Base-by-base conservation (phyloP, 192 early-diverging fungal species). In the Phlyctochytrium arcticum region DNA sequence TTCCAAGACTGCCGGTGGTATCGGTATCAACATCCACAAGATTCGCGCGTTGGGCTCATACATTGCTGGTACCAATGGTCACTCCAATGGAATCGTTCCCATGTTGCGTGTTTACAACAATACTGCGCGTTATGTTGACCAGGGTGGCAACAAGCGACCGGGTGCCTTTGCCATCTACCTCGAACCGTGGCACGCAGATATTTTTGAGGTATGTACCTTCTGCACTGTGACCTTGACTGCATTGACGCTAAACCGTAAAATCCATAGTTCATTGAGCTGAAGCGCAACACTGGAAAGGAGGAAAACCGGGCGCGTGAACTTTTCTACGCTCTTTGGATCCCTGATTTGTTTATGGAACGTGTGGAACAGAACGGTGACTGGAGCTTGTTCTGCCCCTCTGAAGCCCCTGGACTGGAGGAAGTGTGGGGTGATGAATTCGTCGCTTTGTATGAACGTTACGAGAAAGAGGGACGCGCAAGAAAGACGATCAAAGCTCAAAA, bases 91-190 rank as follows among this genome's bases (percentile, higher is more conserved):
- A 5, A 80, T 98, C 34, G 81, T 98, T 29, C 96, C 96, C 5
- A 97, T 98, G 95, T 82, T 98, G 61, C 90, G 95, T 50, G 96
- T 98, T 8, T 98, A 87, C 70, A 66, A 98, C 81, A 95, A 96
- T 78, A 98, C 96, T 4, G 95, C 96, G 10, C 87, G 96, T 33
- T 98, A 96, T 73, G 94, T 98, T n/a, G 94, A 97, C 79, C 96
- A 98, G 78, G 96, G 96, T 54, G 96, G 95, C 33, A 96, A 96
- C 84, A 98, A 97, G 84, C 89, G 95, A 29, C 94, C 94, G 1
- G 95, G 96, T 15, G 93, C 94, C 4, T 97, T 98, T 85, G 96
- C 96, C 57, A 88, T 98, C 69, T 98, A 98, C 79, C 80, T 98
- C 33, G 96, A 98, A 77, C 93, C 95, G 17, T 98, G 96, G 96